Percentiles rank a stretch among this genome's conserved stretches.
Conservation (phyloP, 2,329 filamentous ascomycete genomes). For the Aureobasidium pullulans region DNA sequence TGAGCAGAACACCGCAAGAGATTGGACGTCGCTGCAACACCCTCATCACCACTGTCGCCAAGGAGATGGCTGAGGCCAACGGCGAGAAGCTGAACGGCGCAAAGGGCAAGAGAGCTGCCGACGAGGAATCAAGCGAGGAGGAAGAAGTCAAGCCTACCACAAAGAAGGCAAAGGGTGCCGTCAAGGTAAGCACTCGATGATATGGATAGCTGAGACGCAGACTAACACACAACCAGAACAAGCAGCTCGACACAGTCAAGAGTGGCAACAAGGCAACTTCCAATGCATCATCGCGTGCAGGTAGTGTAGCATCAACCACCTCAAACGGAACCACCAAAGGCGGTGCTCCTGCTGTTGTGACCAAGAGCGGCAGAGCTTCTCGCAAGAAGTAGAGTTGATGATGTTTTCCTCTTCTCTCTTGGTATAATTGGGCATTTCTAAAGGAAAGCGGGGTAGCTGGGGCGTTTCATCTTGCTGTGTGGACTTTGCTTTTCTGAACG, state of each 20-base stretch:
- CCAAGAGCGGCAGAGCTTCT: slow-evolving; percentile 10
- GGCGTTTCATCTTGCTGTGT: slow-evolving; percentile 3
- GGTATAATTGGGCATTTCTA: neutral
- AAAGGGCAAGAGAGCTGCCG: slow-evolving; percentile 65
- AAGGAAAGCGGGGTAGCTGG: neutral
- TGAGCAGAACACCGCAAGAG: slow-evolving; percentile 87
- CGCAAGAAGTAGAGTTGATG: slow-evolving; percentile 10
- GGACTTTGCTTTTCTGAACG: slow-evolving; percentile 4
- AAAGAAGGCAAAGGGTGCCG: slow-evolving; percentile 86
- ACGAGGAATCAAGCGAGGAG: slow-evolving; percentile 72
- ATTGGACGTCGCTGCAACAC: slow-evolving; percentile 90
- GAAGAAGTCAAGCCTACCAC: slow-evolving; percentile 79
- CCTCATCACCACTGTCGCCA: slow-evolving; percentile 84
- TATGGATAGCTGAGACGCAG: neutral
- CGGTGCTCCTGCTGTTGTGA: slow-evolving; percentile 25
- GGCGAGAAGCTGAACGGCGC: slow-evolving; percentile 50
- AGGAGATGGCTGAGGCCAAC: slow-evolving; percentile 68
- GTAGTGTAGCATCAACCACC: slow-evolving; percentile 73
- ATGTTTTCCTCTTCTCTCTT: neutral
- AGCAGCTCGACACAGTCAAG: slow-evolving; percentile 84
- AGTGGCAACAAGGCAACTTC: slow-evolving; percentile 66
- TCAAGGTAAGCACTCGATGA: slow-evolving; percentile 59
- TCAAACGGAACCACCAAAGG: slow-evolving; percentile 40
- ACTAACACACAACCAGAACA: slow-evolving; percentile 58
- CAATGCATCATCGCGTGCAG: slow-evolving; percentile 71